Evolutionary conservation across 1,139 yeast genomes (phyloP).

Genomic region (Yamadazyma buinensis): DNA sequence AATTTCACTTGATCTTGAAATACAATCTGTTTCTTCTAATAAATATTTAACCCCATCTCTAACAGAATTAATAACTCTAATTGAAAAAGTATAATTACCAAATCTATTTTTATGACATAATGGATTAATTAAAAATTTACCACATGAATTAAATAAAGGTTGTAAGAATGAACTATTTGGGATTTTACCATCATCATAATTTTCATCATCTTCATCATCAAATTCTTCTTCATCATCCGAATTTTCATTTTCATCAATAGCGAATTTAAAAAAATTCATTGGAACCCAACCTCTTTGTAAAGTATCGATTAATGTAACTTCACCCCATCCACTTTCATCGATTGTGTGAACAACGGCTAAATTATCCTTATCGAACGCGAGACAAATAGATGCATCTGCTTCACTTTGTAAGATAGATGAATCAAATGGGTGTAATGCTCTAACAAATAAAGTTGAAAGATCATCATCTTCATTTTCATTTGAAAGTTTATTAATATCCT

Average conservation of each 20-base stretch:
- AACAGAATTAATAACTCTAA: constrained; percentile 41
- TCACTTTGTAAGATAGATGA: constrained; percentile 61
- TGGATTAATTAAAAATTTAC: constrained; percentile 71
- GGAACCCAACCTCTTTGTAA: constrained; percentile 95
- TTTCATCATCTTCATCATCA: constrained; percentile 17
- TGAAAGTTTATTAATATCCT: constrained; percentile 5
- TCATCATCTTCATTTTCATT: constrained; percentile 29
- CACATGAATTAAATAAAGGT: constrained; percentile 68
- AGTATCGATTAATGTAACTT: constrained; percentile 72
- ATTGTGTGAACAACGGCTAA: constrained; percentile 83
- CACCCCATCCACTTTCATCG: constrained; percentile 98
- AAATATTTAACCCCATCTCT: constrained; percentile 82
- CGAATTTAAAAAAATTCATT: constrained; percentile 77
- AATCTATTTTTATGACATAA: constrained; percentile 43
- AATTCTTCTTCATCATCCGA: constrained; percentile 14
- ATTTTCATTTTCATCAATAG: constrained; percentile 34
- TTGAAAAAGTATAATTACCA: constrained; percentile 45
- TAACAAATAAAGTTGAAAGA: constrained; percentile 44
- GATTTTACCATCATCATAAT: constrained; percentile 19
- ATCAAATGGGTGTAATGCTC: constrained; percentile 79
- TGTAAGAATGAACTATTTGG: constrained; percentile 48
- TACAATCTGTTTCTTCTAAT: constrained; percentile 75
- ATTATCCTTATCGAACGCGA: constrained; percentile 77
- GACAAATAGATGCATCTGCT: constrained; percentile 73
- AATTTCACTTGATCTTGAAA: constrained; percentile 76